Evolutionary conservation across 345 rosid species (phyloP).

Genomic region (Diplotaxis tenuifolia): DNA sequence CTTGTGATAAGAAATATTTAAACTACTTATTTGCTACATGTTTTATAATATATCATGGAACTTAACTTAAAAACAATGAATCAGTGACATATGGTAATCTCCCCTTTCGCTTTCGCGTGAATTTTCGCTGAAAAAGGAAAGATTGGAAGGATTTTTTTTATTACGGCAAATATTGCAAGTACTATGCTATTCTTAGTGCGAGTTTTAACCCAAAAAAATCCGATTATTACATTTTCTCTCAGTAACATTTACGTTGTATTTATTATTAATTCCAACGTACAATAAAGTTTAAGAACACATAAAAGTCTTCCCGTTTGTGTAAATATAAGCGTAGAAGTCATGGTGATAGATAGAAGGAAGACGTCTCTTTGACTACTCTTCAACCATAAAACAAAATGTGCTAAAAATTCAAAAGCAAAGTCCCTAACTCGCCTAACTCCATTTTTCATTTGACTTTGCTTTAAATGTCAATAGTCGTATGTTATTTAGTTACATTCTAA

Average conservation of each 20-base stretch:
- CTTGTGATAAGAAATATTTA: not conserved
- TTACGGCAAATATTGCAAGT: not conserved
- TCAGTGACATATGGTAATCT: not conserved
- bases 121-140: not conserved
- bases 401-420: conserved; percentile 28
- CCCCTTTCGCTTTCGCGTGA: not conserved
- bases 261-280: not conserved
- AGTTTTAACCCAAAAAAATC: not conserved
- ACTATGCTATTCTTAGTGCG: not conserved
- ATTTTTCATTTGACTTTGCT: conserved; percentile 37
- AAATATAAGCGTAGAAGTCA: conserved; percentile 20
- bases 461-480: conserved; percentile 29
- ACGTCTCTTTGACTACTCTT: conserved; percentile 38
- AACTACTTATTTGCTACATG: not conserved
- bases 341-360: conserved; percentile 27
- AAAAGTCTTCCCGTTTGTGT: conserved; percentile 17
- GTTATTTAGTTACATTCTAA: conserved; percentile 2
- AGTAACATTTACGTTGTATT: not conserved
- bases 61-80: not conserved
- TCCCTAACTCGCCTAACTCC: conserved; percentile 38
- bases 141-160: not conserved
- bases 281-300: not conserved
- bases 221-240: not conserved
- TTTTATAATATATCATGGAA: not conserved
- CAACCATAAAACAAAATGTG: conserved; percentile 11